Percentiles rank a stretch among this genome's conserved stretches.
These are phyloP conservation scores for Trichoderma sp. DNA, from an alignment of 2,329 filamentous ascomycete genomes.

Conservation along the genomic window DNA sequence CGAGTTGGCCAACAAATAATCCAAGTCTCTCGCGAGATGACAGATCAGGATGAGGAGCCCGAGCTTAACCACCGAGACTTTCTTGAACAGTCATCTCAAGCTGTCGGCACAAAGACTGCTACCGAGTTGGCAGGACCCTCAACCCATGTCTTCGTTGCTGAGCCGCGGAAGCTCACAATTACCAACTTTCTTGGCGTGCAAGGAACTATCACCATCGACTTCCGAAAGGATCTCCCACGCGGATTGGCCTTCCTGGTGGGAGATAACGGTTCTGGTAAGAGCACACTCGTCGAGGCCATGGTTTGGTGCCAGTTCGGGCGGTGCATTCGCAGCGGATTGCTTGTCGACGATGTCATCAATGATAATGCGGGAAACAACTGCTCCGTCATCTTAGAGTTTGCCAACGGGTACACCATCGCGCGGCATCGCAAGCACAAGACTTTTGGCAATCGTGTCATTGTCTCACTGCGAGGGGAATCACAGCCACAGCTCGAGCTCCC, in stretches of 20 bases:
- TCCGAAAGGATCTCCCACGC: conserved; percentile 19
- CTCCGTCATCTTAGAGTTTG: conserved; percentile 25
- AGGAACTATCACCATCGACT: conserved; percentile 21
- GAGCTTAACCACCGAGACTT: conserved; percentile 21
- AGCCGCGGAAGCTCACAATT: conserved; percentile 23
- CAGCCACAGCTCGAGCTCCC: conserved; percentile 22
- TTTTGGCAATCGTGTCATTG: conserved; percentile 21
- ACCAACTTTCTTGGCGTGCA: conserved; percentile 27
- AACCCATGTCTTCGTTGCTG: conserved; percentile 23
- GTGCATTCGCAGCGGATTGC: conserved; percentile 23
- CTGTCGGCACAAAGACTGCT: conserved; percentile 3
- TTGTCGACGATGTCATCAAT: conserved; percentile 24
- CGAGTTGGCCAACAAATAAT: conserved; percentile 26
- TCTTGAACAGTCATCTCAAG: conserved; percentile 17
- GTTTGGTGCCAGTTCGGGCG: conserved; percentile 25
- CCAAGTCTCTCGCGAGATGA: conserved; percentile 13
- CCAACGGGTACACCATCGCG: conserved; percentile 25
- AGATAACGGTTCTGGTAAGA: conserved; percentile 27
- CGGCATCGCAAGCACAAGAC: conserved; percentile 24
- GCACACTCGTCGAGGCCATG: conserved; percentile 24
- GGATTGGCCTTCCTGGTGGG: conserved; percentile 25
- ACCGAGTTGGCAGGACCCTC: conserved; percentile 14
- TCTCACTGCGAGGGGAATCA: conserved; percentile 19
- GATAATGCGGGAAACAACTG: conserved; percentile 24
- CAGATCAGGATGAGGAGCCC: conserved; percentile 4